These are phyloP conservation scores for Guadua angustifolia DNA, from an alignment of 176 grass and related monocot species.

Conservation along the genomic window DNA sequence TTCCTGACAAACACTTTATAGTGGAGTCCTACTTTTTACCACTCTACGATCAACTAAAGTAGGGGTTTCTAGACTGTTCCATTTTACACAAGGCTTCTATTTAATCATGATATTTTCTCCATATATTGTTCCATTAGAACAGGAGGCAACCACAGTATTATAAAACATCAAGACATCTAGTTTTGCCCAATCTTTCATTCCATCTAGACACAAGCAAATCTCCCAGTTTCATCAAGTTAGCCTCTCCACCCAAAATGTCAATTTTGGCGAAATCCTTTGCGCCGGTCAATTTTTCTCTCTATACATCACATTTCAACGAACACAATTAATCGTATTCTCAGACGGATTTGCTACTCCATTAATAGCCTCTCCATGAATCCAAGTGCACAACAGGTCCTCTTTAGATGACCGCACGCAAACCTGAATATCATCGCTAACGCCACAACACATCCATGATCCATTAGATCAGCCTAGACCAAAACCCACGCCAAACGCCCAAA, in stretches of 20 bases:
- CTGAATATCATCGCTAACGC: not conserved
- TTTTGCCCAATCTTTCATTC: not conserved
- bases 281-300: not conserved
- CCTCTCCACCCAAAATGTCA: not conserved
- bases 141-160: not conserved
- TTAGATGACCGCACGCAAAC: not conserved
- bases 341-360: too few species aligned
- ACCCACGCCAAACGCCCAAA: not conserved
- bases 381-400: not conserved
- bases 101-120: not conserved
- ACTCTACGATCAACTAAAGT: not conserved
- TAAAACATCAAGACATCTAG: not conserved
- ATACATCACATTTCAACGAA: not conserved
- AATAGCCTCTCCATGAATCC: not conserved
- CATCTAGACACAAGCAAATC: not conserved
- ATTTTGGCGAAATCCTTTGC: not conserved
- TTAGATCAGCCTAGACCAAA: conserved; percentile 11
- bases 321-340: too few species aligned
- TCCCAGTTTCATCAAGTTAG: not conserved
- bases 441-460: not conserved
- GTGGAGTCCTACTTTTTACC: not conserved
- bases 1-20: not conserved
- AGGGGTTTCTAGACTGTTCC: not conserved
- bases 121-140: not conserved
- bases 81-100: not conserved